phyloP scores from a whole-genome alignment of 2,329 filamentous ascomycete species.

The Scytalidium lignicola region DNA sequence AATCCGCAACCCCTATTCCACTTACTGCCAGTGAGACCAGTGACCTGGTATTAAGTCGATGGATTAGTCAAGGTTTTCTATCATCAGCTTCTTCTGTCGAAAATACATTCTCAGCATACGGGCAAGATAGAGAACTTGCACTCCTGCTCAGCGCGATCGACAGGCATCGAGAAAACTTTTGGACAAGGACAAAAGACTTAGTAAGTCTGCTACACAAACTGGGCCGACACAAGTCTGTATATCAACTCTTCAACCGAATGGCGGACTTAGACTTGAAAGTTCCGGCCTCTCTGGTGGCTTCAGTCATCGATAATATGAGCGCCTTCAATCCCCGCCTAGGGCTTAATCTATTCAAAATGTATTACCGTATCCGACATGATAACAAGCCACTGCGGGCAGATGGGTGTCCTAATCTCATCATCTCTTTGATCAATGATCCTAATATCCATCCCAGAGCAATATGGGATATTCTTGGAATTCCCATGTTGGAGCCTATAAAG shows the following conservation, averaged over 20 bases:
- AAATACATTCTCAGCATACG: slow-evolving; percentile 9
- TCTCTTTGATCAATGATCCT: slow-evolving; percentile 14
- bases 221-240: slow-evolving; percentile 5
- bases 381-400: not conserved
- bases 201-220: slow-evolving; percentile 9
- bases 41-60: slow-evolving; percentile 13
- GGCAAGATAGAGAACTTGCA: slow-evolving; percentile 1
- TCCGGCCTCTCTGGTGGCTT: slow-evolving; percentile 5
- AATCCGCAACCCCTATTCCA: not conserved
- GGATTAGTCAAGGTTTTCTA: slow-evolving; percentile 14
- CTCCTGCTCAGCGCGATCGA: slow-evolving; percentile 10
- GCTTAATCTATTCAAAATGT: slow-evolving; percentile 9
- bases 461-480: slow-evolving; percentile 18
- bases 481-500: slow-evolving; percentile 3
- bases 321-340: slow-evolving; percentile 5
- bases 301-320: slow-evolving; percentile 10
- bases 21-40: slow-evolving; percentile 1
- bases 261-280: slow-evolving; percentile 6
- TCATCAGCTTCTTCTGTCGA: slow-evolving; percentile 5
- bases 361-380: slow-evolving; percentile 7
- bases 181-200: slow-evolving; percentile 4
- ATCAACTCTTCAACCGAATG: slow-evolving; percentile 7
- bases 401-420: slow-evolving; percentile 13
- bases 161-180: slow-evolving; percentile 7
- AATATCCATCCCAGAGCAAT: slow-evolving; percentile 7